Conservation (phyloP, 495 filamentous ascomycete genomes). For the Neurospora hispaniola region DNA sequence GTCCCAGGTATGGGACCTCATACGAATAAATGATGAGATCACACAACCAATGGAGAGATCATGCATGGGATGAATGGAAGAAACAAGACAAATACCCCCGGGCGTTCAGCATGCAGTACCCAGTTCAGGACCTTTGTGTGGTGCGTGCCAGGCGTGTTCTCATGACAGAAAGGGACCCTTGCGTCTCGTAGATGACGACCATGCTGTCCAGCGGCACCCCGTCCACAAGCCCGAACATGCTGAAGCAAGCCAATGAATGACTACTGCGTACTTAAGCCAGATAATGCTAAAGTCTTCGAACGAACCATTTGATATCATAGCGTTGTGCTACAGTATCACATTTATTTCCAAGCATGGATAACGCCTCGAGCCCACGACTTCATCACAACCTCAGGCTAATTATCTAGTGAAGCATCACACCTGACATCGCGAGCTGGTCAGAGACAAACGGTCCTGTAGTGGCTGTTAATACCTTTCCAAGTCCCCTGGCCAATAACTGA, state of each 20-base stretch:
- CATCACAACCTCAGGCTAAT: background rate
- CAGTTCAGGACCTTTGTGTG: background rate
- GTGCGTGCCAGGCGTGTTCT: background rate
- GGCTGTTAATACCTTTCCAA: background rate
- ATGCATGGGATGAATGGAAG: conserved; percentile 25
- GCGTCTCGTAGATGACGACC: background rate
- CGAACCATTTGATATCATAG: background rate
- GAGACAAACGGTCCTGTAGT: background rate
- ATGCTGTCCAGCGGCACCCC: background rate
- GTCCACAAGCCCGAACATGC: background rate
- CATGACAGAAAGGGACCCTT: background rate
- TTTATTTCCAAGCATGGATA: background rate
- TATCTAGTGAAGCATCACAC: background rate
- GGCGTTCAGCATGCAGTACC: background rate
- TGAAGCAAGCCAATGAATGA: background rate
- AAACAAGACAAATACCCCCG: conserved; percentile 22
- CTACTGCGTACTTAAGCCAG: background rate
- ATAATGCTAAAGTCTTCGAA: background rate
- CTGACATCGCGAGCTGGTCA: background rate
- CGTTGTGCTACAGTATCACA: background rate
- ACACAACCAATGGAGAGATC: conserved; percentile 28
- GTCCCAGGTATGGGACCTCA: conserved; percentile 28
- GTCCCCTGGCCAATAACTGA: background rate
- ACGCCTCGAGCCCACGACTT: background rate
- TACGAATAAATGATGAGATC: conserved; percentile 29